Percentiles rank a stretch among this genome's conserved stretches.
These are phyloP conservation scores for Penicillium desertorum DNA, from an alignment of 495 filamentous ascomycete species.

Conservation along the genomic window DNA sequence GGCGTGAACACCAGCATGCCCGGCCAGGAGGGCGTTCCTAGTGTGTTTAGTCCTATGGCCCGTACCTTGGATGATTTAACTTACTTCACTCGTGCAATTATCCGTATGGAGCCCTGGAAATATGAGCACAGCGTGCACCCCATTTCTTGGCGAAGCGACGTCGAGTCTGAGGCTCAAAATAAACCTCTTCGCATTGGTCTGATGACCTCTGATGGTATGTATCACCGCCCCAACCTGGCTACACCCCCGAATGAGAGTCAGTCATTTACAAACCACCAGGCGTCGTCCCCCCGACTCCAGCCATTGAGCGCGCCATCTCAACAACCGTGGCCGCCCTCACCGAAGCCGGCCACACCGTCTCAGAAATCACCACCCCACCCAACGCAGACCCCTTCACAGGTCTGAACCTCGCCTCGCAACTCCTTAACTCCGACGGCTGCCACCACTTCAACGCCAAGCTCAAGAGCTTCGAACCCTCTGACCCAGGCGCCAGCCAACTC, in stretches of 20 bases:
- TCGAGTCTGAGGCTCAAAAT: constrained; percentile 57
- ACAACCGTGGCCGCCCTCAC: constrained; percentile 66
- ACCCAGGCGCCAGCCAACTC: constrained; percentile 76
- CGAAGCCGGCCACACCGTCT: constrained; percentile 71
- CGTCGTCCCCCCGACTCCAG: constrained; percentile 84
- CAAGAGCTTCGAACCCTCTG: constrained; percentile 74
- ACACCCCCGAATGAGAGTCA: no score
- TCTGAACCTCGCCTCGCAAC: constrained; percentile 74
- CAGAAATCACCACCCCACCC: constrained; percentile 66
- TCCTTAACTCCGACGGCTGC: constrained; percentile 87
- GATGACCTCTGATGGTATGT: constrained; percentile 69
- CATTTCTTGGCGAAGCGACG: constrained; percentile 68
- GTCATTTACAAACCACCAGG: constrained; percentile 26
- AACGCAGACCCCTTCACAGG: constrained; percentile 65
- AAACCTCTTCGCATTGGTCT: constrained; percentile 72
- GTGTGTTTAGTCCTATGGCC: constrained; percentile 92
- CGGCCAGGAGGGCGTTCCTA: constrained; percentile 87
- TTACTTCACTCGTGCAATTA: constrained; percentile 78
- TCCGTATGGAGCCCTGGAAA: constrained; percentile 86
- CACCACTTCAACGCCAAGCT: constrained; percentile 77
- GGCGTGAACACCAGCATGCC: constrained; percentile 89
- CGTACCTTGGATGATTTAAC: constrained; percentile 79
- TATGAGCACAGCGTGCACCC: constrained; percentile 88
- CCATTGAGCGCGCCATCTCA: constrained; percentile 74
- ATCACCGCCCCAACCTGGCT: no score